Evolutionary conservation across 202 grass and related monocot species (phyloP).

Genomic region (Schoenoplectus tabernaemontani): DNA sequence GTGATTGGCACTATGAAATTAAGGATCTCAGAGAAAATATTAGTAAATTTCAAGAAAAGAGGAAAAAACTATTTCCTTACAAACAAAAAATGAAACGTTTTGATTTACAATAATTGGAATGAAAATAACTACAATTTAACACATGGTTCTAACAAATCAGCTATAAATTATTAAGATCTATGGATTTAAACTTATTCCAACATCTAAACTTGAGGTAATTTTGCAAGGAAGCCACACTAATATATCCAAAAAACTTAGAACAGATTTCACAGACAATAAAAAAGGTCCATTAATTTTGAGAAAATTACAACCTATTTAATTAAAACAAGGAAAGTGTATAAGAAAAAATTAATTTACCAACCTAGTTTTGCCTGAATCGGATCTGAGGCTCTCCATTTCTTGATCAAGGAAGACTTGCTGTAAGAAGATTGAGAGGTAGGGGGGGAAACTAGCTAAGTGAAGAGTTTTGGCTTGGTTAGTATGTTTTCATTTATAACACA

Average conservation of each 20-base stretch:
- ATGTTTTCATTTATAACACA: neutral
- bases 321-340: neutral
- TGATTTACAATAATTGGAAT: neutral
- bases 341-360: neutral
- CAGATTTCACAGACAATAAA: no score
- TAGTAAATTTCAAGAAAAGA: conserved; percentile 2
- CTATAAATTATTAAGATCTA: neutral
- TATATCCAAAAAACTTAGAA: no score
- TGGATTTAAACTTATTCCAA: no score
- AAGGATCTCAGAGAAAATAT: neutral
- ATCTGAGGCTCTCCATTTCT: neutral
- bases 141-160: no score
- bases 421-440: neutral
- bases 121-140: neutral
- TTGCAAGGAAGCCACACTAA: neutral
- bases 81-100: neutral
- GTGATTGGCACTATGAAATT: no score
- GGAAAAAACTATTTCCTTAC: no score
- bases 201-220: no score
- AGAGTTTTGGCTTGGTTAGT: neutral
- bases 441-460: neutral
- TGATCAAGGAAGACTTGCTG: neutral
- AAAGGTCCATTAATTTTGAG: neutral
- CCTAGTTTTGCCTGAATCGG: conserved; percentile 2
- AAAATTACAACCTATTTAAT: neutral